phyloP scores from a whole-genome alignment of 257 asterid genomes.

The Eustoma russellianum region DNA sequence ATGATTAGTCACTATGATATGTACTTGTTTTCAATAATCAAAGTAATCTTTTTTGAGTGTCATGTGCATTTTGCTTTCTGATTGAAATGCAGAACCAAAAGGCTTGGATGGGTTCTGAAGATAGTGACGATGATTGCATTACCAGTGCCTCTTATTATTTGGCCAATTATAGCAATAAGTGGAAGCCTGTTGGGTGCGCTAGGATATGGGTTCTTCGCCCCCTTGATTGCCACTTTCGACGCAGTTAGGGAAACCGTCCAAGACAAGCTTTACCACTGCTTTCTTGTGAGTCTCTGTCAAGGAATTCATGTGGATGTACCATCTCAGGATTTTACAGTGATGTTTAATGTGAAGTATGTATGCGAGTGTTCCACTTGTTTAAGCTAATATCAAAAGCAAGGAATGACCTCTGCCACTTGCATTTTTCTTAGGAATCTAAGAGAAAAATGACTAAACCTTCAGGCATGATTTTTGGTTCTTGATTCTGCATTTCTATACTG shows the following conservation, averaged over 20 bases:
- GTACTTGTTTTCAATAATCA: not conserved
- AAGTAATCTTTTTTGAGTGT: not conserved
- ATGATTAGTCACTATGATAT: not conserved
- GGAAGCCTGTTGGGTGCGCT: constrained; percentile 75
- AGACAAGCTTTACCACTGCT: constrained; percentile 55
- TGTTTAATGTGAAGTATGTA: not conserved
- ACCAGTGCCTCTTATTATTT: constrained; percentile 56
- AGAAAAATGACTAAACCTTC: too few species aligned
- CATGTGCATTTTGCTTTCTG: not conserved
- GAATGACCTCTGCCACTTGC: too few species aligned
- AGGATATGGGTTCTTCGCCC: constrained; percentile 71
- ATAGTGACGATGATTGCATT: constrained; percentile 31
- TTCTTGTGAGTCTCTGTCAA: constrained; percentile 38
- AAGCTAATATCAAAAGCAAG: too few species aligned
- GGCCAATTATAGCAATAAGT: constrained; percentile 50
- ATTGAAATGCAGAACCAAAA: constrained; percentile 44
- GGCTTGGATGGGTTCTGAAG: constrained; percentile 75
- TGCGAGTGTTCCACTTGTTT: too few species aligned
- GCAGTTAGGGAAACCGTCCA: constrained; percentile 57
- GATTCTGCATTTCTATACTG: too few species aligned
- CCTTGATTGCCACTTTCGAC: constrained; percentile 82
- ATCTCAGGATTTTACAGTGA: too few species aligned
- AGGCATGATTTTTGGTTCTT: too few species aligned
- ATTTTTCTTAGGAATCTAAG: too few species aligned
- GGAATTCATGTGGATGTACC: too few species aligned